Conservation (phyloP, 345 rosid genomes). For the Triadica sebifera region DNA sequence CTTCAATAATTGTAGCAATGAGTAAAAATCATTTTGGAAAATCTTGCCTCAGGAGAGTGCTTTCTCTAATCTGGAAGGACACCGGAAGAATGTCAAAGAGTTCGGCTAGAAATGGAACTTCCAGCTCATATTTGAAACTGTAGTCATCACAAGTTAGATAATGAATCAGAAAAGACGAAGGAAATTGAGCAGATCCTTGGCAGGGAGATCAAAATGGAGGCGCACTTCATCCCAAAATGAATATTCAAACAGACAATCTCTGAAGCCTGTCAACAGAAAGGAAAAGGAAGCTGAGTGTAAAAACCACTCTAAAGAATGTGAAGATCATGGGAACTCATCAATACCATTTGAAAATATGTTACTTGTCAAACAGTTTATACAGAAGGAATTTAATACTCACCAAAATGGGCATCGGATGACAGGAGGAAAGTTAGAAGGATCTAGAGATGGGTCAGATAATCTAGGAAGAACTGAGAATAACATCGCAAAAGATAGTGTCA, state of each 20-base stretch:
- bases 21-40: conserved; percentile 5
- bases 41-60: conserved; percentile 13
- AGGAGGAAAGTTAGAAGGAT: conserved; percentile 2
- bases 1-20: conserved; percentile 20
- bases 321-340: conserved; percentile 9
- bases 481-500: conserved; percentile 12
- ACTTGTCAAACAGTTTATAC: conserved; percentile 9
- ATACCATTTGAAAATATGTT: conserved; percentile 10
- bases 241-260: conserved; percentile 12
- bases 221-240: not conserved
- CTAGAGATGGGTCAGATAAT: conserved; percentile 23
- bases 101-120: conserved; percentile 19
- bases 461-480: conserved; percentile 17
- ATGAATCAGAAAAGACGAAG: conserved; percentile 17
- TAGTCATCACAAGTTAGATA: conserved; percentile 18
- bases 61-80: conserved; percentile 13
- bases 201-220: conserved; percentile 5
- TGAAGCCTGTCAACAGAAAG: conserved; percentile 12
- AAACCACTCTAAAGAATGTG: conserved; percentile 17
- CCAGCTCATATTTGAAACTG: conserved; percentile 14
- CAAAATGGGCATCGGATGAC: conserved; percentile 4
- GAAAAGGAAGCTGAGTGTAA: conserved; percentile 14
- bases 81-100: no score
- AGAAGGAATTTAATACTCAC: conserved; percentile 1
- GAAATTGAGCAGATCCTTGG: conserved; percentile 15